Evolutionary conservation across 371 early-diverging fungal genomes (phyloP).

Genomic region (Actinomortierella wolfii): DNA sequence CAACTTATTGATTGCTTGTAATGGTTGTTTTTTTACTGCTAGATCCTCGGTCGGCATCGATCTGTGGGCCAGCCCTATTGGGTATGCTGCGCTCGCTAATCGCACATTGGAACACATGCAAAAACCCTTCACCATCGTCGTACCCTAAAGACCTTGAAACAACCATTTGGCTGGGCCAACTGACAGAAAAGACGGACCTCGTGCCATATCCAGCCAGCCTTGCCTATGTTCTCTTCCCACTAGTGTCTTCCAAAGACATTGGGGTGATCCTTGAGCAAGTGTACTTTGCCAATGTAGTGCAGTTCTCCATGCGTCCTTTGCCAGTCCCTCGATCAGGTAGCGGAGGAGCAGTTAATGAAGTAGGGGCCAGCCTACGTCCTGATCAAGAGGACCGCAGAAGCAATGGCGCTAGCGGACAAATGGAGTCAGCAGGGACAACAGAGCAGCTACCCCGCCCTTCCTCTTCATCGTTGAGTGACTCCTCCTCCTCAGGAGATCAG

Average conservation of each 20-base stretch:
- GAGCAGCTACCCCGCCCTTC: too few relatives aligned
- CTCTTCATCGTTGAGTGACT: too few relatives aligned
- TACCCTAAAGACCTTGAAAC: constrained; percentile 43
- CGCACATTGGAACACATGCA: constrained; percentile 42
- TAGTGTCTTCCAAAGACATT: constrained; percentile 32
- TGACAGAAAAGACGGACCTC: constrained; percentile 38
- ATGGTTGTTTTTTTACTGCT: not conserved
- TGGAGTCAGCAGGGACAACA: too few relatives aligned
- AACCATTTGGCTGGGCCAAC: constrained; percentile 32
- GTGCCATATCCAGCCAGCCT: constrained; percentile 35
- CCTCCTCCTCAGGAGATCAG: too few relatives aligned
- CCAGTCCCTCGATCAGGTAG: too few relatives aligned
- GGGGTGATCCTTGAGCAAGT: constrained; percentile 38
- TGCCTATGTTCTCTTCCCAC: constrained; percentile 29
- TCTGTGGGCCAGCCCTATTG: constrained; percentile 33
- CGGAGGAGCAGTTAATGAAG: too few relatives aligned
- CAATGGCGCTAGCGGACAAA: too few relatives aligned
- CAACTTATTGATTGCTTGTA: not conserved
- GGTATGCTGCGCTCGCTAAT: constrained; percentile 38
- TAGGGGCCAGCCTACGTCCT: too few relatives aligned
- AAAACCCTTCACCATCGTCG: constrained; percentile 19
- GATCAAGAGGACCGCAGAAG: too few relatives aligned
- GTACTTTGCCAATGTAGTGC: constrained; percentile 14
- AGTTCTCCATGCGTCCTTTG: too few relatives aligned
- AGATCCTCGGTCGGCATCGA: constrained; percentile 17